Conservation (phyloP, 2,329 filamentous ascomycete genomes). For the Colletotrichum eleusines region DNA sequence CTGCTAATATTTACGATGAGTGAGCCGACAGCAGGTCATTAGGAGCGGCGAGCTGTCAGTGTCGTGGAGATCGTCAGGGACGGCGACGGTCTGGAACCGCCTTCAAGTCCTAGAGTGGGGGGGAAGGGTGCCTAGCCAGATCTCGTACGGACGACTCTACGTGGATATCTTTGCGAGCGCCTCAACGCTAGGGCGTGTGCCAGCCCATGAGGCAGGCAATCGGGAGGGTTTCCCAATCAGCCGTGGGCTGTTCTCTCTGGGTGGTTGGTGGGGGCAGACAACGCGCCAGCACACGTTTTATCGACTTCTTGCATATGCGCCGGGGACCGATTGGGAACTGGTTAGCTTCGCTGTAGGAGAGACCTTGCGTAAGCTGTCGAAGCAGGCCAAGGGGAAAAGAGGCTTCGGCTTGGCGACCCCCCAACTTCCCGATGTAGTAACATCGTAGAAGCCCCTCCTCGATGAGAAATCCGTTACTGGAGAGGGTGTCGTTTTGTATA, state of each 20-base stretch:
- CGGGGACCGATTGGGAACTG: neutral
- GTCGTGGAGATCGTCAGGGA: slow-evolving; percentile 14
- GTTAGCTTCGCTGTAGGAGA: neutral
- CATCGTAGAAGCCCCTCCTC: neutral
- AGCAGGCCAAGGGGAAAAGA: neutral
- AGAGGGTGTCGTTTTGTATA: neutral
- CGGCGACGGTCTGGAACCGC: slow-evolving; percentile 1
- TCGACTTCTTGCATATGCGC: slow-evolving; percentile 21
- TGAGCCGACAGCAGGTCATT: slow-evolving; percentile 10
- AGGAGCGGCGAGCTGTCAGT: slow-evolving; percentile 3
- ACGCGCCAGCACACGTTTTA: slow-evolving; percentile 16
- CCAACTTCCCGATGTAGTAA: slow-evolving; percentile 1
- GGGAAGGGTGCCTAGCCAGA: too few species aligned
- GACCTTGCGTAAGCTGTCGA: neutral
- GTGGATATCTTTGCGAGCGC: neutral
- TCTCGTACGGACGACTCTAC: neutral
- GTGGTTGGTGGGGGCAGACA: slow-evolving; percentile 2
- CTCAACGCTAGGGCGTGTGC: neutral
- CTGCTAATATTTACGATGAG: neutral
- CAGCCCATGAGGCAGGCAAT: neutral
- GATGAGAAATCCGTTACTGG: neutral
- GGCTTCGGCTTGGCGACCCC: slow-evolving; percentile 10
- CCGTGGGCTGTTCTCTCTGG: neutral
- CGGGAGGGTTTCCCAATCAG: neutral
- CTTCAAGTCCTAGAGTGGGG: neutral